Evolutionary conservation across 805 yeast genomes (phyloP).

Genomic region (Priceomyces fermenticarens): DNA sequence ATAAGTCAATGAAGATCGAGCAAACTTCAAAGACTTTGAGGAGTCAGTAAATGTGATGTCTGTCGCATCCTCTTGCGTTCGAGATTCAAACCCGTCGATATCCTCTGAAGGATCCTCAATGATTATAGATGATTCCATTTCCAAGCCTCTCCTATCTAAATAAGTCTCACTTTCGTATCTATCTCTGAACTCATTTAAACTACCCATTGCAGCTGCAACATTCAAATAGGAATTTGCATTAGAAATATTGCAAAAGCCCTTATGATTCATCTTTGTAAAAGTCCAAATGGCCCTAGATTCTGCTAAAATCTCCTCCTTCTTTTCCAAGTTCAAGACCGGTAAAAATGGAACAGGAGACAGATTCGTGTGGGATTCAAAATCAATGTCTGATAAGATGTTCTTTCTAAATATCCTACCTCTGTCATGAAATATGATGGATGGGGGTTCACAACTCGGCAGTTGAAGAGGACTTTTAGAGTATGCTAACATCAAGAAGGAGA

Average conservation of each 20-base stretch:
- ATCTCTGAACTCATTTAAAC: constrained; percentile 30
- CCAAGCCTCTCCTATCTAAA: constrained; percentile 22
- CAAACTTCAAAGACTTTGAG: constrained; percentile 8
- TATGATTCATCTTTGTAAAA: constrained; percentile 43
- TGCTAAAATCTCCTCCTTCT: constrained; percentile 47
- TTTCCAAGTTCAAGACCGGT: constrained; percentile 48
- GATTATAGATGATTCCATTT: constrained; percentile 13
- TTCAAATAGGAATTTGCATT: constrained; percentile 52
- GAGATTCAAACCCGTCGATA: constrained; percentile 5
- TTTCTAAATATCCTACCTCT: constrained; percentile 47
- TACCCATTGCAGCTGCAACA: constrained; percentile 38
- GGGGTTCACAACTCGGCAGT: constrained; percentile 16
- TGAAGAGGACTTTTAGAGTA: constrained; percentile 39
- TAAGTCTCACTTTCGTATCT: constrained; percentile 27
- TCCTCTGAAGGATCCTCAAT: constrained; percentile 13
- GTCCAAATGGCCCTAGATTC: constrained; percentile 81
- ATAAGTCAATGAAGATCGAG: constrained; percentile 47
- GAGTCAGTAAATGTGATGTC: constrained; percentile 6
- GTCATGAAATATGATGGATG: constrained; percentile 39
- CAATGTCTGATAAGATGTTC: constrained; percentile 38
- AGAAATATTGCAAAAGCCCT: constrained; percentile 39
- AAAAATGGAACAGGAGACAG: constrained; percentile 62
- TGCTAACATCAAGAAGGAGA: constrained; percentile 47
- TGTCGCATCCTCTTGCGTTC: constrained; percentile 2
- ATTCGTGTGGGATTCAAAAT: not conserved